Evolutionary conservation across 1,139 yeast species (phyloP), one percentile per base, ranked within the genome.

Genomic region (Saccharomyces hybrid): DNA sequence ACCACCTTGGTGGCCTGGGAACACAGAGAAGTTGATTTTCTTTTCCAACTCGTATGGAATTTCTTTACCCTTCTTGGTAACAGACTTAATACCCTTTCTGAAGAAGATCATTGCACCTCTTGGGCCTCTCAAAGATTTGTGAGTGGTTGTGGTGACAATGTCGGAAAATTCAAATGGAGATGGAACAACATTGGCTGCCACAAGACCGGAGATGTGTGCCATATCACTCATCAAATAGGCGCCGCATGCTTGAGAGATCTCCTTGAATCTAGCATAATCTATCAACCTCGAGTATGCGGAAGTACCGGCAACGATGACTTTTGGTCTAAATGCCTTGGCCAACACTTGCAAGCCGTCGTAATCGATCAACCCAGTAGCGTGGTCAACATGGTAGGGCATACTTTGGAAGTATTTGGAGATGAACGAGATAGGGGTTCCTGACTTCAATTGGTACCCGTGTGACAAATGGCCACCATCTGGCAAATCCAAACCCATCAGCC

Each of bases 1-100:
- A 68, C 98, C 98, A 77, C 98, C 98, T 78, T 91, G 98, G 74
- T 91, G 97, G 57, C 96, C 98, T 64, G 98, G 98, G 88, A 91
- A 91, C 48, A 91, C 97, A 25, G 96, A 88, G 71, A 91, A 91
- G 79, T 91, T 91, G 74, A 91, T 89, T 69, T 86, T 88, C 73
- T 81, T 83, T 70, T 91, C 97, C 69, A 91, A 81, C 60, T 90
- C 97, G 73, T 89, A 91, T 56, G 78, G 77, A 57, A 88, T 79
- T 75, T 89, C 95, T 75, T 88, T 88, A 63, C 97, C 97, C 68
- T 86, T 85, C 78, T 88, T 88, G 54, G 76, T 85, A 58, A 84
- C 84, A 69, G 83, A 83, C 78, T 93, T 84, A 57, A 88, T 80
- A 63, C 97, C 97, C 72, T 86, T 86, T 81, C 97, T 88, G 80